These are phyloP conservation scores for Paraphoma chrysanthemicola DNA, from an alignment of 2,329 filamentous ascomycete genomes.

Conservation along the genomic window DNA sequence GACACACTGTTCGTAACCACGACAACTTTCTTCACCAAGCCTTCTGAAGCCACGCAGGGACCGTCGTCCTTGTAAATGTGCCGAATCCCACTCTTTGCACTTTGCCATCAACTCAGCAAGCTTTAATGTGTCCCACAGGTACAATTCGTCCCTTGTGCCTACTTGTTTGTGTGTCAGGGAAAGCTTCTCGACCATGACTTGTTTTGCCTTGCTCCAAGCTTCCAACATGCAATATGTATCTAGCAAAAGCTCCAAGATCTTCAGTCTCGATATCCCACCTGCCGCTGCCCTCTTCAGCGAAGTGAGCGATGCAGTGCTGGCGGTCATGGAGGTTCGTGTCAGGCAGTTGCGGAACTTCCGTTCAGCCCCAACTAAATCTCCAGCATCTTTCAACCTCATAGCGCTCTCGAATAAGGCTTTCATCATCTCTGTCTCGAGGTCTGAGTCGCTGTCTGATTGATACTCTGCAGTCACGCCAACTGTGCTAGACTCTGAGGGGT, in stretches of 20 bases:
- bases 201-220: constrained; percentile 19
- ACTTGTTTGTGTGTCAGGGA: constrained; percentile 23
- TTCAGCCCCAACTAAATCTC: constrained; percentile 20
- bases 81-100: constrained; percentile 23
- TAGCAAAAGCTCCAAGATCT: constrained; percentile 16
- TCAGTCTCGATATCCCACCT: constrained; percentile 16
- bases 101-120: constrained; percentile 23
- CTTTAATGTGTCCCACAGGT: constrained; percentile 19
- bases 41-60: constrained; percentile 26
- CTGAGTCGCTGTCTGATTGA: constrained; percentile 26
- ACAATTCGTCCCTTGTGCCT: constrained; percentile 21
- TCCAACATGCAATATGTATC: constrained; percentile 16
- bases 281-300: constrained; percentile 8
- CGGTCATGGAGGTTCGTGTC: constrained; percentile 11
- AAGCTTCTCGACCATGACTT: constrained; percentile 25
- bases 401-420: constrained; percentile 22
- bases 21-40: constrained; percentile 13
- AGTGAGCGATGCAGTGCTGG: constrained; percentile 13
- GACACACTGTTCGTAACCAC: constrained; percentile 21
- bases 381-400: constrained; percentile 17
- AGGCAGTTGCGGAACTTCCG: constrained; percentile 24
- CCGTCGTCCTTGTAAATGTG: constrained; percentile 25
- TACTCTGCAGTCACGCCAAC: constrained; percentile 11
- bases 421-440: constrained; percentile 25
- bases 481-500: constrained; percentile 18